Evolutionary conservation across 345 rosid genomes (phyloP), one percentile per base, ranked within the genome.

Genomic region (Aquilaria yunnanensis): DNA sequence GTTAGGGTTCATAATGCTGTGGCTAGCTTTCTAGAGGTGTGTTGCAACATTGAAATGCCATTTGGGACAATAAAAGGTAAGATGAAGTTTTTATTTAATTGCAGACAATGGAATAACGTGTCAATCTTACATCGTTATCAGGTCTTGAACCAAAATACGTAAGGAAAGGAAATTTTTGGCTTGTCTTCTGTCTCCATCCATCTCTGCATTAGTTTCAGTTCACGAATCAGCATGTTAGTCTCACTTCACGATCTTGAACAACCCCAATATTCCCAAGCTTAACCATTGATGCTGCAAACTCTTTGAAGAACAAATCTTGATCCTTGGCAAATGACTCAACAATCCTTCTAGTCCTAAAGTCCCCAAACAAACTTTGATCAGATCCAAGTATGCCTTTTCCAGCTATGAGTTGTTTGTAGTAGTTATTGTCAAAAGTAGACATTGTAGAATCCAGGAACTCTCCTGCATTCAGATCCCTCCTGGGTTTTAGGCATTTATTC

Each of bases 261-360:
- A 83, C 83, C 32, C 89, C 87, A 34, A 83, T 78, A 74, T 80
- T 86, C 64, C 96, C 92, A 50, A 87, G 83, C 57, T 80, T 87
- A 64, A 83, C 82, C 92, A 87, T 89, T 4, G 96, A 79, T 53
- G 73, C 67, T 2, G 77, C 83, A 63, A 92, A 87, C 74, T 83
- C 95, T 61, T 67, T 74, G 57, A 85, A 85, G 81, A 88, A 89
- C 68, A 84, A 71, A 32, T 52, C 72, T 64, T 89, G 82, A 77
- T 85, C 87, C 57, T 13, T 57, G 16, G 89, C 83, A 72, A 75
- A 88, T 16, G 65, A 66, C 72, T 85, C 79, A 9, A 87, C 95
- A 29, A 83, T 75, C 86, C 89, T 71, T 70, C 63, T 77, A 3
- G 89, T 88, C 70, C 89, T 72, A 62, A 45, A 54, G 61, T 86